Evolutionary conservation across 768 basidiomycete genomes (phyloP), one percentile per base, ranked within the genome.

Genomic region (Boletus speciosus): DNA sequence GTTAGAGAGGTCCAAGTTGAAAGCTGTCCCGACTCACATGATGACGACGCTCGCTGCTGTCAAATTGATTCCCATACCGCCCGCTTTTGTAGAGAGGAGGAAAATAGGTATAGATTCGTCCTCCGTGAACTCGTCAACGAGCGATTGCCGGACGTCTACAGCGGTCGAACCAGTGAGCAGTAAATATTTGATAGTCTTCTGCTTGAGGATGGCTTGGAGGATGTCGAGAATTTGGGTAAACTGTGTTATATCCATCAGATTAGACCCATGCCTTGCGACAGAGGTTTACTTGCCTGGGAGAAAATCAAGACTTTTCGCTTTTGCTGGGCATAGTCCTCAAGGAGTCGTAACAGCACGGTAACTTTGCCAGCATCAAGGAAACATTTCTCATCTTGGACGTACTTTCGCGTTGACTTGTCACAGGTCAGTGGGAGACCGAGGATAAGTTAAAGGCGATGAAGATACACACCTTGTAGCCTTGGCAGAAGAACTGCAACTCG

Each of bases 161-260:
- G 90, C 84, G 1, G 97, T 99, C 47, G 88, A 86, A 2, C 97
- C 97, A 0, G 96, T 98, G 42, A 99, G 76, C 34, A 96, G 69
- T 29, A 92, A 80, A 70, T 85, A 97, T 60, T 84, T 85, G 65
- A 89, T 81, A 19, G 81, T 73, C 67, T 80, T 78, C 53, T 88
- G 76, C 51, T 85, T 85, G 32, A 99, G 76, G 14, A 97, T 79
- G 32, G 82, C 81, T 74, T 93, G 86, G 10, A 99, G 78, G 60
- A 98, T 96, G 67, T 98, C 93, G 47, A 99, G 79, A 45, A 98
- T 85, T 77, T 96, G 93, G 8, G 93, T 95, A 71, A 99, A 98
- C 92, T 97, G 61, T 4, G 16, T 16, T 6, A 32, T 5, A 14
- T 4, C 19, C 51, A 14, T 63, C 52, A 52, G 43, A 16, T 43